These are phyloP conservation scores for Globisporangium apiculatum DNA, from an alignment of 352 stramenopile genomes.

Conservation along the genomic window DNA sequence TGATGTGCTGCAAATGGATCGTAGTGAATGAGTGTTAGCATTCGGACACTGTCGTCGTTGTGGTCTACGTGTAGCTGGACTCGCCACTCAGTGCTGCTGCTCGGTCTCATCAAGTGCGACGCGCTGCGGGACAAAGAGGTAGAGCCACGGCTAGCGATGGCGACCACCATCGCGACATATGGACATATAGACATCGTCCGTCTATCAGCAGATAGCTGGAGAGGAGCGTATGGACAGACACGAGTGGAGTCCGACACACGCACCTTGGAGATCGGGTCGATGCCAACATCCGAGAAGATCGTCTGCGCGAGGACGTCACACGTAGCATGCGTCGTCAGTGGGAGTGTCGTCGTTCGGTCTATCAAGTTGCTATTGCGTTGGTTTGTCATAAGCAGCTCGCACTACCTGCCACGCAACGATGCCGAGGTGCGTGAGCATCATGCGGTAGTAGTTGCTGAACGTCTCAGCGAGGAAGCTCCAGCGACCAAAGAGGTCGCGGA, in stretches of 20 bases:
- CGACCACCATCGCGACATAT: background rate
- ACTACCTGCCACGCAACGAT: conserved; percentile 71
- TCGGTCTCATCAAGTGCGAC: conserved; percentile 41
- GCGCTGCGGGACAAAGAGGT: conserved; percentile 67
- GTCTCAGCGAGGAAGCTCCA: conserved; percentile 68
- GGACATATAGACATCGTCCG: background rate
- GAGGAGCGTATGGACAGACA: no score
- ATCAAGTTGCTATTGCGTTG: no score
- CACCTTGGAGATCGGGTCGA: conserved; percentile 57
- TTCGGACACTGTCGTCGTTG: no score
- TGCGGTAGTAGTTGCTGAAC: conserved; percentile 76
- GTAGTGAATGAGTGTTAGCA: no score
- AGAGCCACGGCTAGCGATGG: conserved; percentile 52
- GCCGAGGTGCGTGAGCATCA: conserved; percentile 72
- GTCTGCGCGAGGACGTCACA: conserved; percentile 14
- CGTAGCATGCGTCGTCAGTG: no score
- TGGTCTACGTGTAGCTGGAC: no score
- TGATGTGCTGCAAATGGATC: background rate
- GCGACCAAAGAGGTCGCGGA: conserved; percentile 38
- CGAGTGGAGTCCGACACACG: background rate
- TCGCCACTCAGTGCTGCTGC: background rate
- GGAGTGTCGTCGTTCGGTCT: no score
- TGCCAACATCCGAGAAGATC: conserved; percentile 51
- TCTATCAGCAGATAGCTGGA: no score
- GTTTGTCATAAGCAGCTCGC: no score